Percentiles rank a stretch among this genome's conserved stretches.
phyloP scores from a whole-genome alignment of 148 eudicot genomes.

The Rhododendron simsii region DNA sequence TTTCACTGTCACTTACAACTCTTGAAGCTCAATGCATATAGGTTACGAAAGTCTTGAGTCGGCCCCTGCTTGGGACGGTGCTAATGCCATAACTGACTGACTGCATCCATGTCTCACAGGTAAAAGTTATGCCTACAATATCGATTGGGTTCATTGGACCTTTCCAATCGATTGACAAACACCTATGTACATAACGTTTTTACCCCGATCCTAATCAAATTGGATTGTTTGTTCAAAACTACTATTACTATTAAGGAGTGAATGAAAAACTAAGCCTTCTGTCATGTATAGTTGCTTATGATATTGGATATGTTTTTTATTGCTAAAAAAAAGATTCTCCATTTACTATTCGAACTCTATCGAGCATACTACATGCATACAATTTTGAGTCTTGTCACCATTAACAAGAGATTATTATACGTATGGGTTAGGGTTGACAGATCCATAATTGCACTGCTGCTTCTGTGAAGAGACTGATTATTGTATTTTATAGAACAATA shows the following conservation, averaged over 20 bases:
- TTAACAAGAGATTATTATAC: too few species aligned
- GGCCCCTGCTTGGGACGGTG: not conserved
- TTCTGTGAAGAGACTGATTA: too few species aligned
- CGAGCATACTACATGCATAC: not conserved
- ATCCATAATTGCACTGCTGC: too few species aligned
- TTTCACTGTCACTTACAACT: not conserved
- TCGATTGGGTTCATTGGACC: not conserved
- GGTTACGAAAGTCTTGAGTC: not conserved
- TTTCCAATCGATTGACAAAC: not conserved
- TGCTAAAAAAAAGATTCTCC: too few species aligned
- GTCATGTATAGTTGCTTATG: not conserved
- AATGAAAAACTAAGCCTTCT: not conserved
- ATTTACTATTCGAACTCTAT: not conserved
- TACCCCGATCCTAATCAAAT: not conserved
- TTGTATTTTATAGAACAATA: too few species aligned
- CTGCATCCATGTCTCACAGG: not conserved
- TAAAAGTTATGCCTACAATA: not conserved
- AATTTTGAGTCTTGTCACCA: too few species aligned
- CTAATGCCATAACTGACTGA: not conserved
- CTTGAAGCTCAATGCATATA: not conserved
- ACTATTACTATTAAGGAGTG: not conserved
- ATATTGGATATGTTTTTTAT: too few species aligned
- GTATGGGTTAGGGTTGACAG: not conserved
- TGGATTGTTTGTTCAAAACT: not conserved
- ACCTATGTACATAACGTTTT: not conserved